Conservation (phyloP, 2,329 filamentous ascomycete genomes). For the Apiospora saccharicola region DNA sequence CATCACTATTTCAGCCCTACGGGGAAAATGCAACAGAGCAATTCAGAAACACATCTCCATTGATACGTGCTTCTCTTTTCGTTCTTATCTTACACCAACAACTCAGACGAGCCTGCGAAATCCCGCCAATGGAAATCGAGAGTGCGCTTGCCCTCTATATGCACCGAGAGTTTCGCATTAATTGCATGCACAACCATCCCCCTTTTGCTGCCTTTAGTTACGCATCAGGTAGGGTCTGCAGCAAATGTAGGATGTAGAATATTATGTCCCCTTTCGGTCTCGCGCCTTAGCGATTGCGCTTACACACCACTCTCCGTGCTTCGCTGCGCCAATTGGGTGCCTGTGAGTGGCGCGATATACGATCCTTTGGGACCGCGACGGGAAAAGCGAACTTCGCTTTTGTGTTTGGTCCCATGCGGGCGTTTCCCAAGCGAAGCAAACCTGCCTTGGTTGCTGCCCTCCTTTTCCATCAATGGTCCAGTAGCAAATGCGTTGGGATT, state of each 20-base stretch:
- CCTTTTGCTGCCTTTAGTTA: not conserved
- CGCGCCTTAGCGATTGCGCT: slow-evolving; percentile 14
- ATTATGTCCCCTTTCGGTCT: slow-evolving; percentile 1
- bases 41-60: slow-evolving; percentile 11
- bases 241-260: not conserved
- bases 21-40: slow-evolving; percentile 15
- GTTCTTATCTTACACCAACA: not conserved
- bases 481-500: not conserved
- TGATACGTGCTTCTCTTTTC: not conserved
- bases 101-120: not conserved
- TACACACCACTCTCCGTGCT: not conserved
- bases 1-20: slow-evolving; percentile 20
- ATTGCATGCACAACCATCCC: slow-evolving; percentile 7
- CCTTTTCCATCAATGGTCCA: not conserved
- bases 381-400: not conserved
- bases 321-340: not conserved
- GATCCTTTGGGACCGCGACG: not conserved
- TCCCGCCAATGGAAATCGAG: not conserved
- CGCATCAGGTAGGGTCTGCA: not conserved
- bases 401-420: not conserved
- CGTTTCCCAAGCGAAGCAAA: not conserved
- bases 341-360: not conserved
- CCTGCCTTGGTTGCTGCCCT: not conserved
- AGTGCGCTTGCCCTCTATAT: not conserved
- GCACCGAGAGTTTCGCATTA: not conserved